Base-by-base conservation (phyloP, 108 stramenopile species). In the Nannochloropsis gaditana region DNA sequence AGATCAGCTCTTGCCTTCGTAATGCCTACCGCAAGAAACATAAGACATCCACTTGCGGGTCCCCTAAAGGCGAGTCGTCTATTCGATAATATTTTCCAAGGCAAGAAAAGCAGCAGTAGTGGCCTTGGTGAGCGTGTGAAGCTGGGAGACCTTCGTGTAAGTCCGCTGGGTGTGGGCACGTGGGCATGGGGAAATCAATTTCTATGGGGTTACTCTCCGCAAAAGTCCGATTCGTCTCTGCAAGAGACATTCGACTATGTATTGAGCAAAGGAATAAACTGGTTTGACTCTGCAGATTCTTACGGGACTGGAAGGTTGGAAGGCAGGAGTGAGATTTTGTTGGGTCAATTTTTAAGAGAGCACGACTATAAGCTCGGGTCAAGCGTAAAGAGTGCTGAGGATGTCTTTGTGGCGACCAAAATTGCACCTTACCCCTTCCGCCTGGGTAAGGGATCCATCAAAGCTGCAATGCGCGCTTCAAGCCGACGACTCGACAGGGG, bases 111-210 rank as follows among this genome's bases (percentile, higher is more conserved):
- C 59, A 73, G 59, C 59, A 73, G 59, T n/a, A 8, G 59, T 73
- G 31, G 31, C 31, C 31, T 31, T 31, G 31, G 31, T 31, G 31
- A 31, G 31, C 59, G 59, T n/a, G 59, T 3, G 2, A 15, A 73
- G 59, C 59, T 73, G 15, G 59, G 59, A 15, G 80, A 81, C 41
- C 80, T 81, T 5, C 19, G 11, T 11, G 80, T 81, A 41, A 41
- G 41, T 31, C 80, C 80, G 3, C n/a, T 81, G 80, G 88, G 88
- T 19, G 81, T 88, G 45, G 88, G 90, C 11, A 90, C 90, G 17
- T 90, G 90, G 90, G 85, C 90, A 21, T 90, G 90, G 90, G 90
- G 90, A 9, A 90, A 90, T 84, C 86, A 90, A 21, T 44, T 90
- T 19, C 89, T 90, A 9, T 90, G 90, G 90, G 88, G 89, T 42